Conservation (phyloP, 2,329 filamentous ascomycete species). For the Cladosporium sp. region DNA sequence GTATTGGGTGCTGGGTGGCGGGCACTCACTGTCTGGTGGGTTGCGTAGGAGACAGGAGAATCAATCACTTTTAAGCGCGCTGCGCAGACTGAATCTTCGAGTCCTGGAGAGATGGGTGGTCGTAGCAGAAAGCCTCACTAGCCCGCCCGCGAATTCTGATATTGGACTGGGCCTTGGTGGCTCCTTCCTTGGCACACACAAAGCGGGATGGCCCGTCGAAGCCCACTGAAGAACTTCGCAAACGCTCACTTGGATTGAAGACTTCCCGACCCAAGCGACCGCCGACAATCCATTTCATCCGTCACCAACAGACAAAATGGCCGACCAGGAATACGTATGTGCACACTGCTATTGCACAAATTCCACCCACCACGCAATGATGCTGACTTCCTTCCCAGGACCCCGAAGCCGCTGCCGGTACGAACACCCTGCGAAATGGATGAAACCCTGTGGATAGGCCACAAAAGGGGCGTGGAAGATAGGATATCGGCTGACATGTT, state of each 20-base stretch:
- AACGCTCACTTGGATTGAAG: background rate
- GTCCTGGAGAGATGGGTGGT: slow-evolving; percentile 51
- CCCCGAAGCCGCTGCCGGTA: slow-evolving; percentile 89
- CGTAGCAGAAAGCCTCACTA: slow-evolving; percentile 20
- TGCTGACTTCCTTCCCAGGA: slow-evolving; percentile 55
- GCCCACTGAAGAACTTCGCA: too few relatives aligned
- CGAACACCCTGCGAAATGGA: slow-evolving; percentile 31
- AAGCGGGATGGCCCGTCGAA: too few relatives aligned
- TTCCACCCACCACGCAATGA: background rate
- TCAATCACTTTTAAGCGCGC: slow-evolving; percentile 99
- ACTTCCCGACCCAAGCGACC: slow-evolving; percentile 20
- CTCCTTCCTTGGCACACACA: too few relatives aligned
- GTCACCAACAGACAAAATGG: slow-evolving; percentile 50
- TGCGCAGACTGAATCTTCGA: slow-evolving; percentile 99
- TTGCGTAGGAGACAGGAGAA: slow-evolving; percentile 63
- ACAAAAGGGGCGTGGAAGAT: slow-evolving; percentile 37
- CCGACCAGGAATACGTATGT: slow-evolving; percentile 85
- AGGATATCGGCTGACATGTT: slow-evolving; percentile 33
- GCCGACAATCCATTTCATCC: slow-evolving; percentile 10
- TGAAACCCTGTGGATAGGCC: slow-evolving; percentile 38
- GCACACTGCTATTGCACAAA: slow-evolving; percentile 17
- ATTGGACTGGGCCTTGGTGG: too few relatives aligned
- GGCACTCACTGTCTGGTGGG: slow-evolving; percentile 21
- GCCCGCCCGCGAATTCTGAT: too few relatives aligned
- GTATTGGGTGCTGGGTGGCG: slow-evolving; percentile 5